Percentiles rank a stretch among this genome's conserved stretches.
phyloP scores from a whole-genome alignment of 2,329 filamentous ascomycete species.

The Daldinia sp. region DNA sequence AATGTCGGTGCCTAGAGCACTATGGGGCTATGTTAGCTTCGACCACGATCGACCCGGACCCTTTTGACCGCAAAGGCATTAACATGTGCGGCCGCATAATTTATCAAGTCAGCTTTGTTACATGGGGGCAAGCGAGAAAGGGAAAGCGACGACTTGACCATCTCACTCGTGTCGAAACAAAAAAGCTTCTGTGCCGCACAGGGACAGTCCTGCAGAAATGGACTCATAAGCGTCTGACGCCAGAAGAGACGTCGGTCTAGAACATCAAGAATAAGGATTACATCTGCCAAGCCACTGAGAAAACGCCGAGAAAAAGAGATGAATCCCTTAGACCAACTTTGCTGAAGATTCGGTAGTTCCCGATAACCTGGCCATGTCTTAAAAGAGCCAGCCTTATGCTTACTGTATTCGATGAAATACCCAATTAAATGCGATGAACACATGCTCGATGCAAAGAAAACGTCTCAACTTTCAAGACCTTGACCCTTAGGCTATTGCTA shows the following conservation, averaged over 20 bases:
- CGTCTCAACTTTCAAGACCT: neutral
- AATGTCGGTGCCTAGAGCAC: neutral
- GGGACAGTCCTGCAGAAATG: constrained; percentile 16
- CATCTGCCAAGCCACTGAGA: constrained; percentile 15
- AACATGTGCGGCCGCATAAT: constrained; percentile 3
- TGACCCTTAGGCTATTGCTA: neutral
- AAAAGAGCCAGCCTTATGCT: constrained; percentile 5
- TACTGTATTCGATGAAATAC: neutral
- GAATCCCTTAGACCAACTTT: neutral
- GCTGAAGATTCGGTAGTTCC: neutral
- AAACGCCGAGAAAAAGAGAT: constrained; percentile 1
- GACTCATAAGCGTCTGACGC: constrained; percentile 17
- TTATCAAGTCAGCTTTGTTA: neutral
- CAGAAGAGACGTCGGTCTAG: constrained; percentile 7
- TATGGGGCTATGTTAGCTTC: neutral
- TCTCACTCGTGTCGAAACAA: neutral
- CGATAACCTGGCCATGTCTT: neutral
- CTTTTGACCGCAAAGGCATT: constrained; percentile 3
- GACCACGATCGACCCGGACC: neutral
- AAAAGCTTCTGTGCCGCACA: constrained; percentile 30
- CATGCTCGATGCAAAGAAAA: neutral
- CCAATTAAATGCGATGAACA: neutral
- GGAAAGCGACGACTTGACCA: neutral
- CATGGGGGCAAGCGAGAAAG: neutral
- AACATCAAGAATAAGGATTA: constrained; percentile 7